Percentiles rank a stretch among this genome's conserved stretches.
Evolutionary conservation across 208 protist species (phyloP).

Genomic region (Wallacemonas collosoma): DNA sequence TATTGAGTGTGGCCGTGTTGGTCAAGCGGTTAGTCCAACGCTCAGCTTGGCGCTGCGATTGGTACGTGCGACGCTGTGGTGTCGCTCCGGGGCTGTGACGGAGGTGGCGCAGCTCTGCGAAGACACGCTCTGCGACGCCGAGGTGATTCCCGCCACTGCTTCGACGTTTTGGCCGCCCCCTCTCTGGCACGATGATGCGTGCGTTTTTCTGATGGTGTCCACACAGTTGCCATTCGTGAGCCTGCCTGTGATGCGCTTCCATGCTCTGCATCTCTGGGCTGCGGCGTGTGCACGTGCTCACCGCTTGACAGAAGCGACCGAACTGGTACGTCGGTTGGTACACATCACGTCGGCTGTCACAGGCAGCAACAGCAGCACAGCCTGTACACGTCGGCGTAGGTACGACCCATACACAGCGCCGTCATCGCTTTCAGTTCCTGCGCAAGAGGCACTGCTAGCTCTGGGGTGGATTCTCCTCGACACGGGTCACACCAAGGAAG

Average conservation of each 20-base stretch:
- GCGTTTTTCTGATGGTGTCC: not conserved
- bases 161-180: not conserved
- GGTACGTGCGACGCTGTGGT: not conserved
- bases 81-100: not conserved
- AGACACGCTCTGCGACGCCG: not conserved
- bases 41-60: not conserved
- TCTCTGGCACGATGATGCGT: not conserved
- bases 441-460: not conserved
- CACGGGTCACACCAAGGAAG: constrained; percentile 7
- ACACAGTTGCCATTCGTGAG: not conserved
- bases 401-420: no score
- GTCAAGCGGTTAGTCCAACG: not conserved
- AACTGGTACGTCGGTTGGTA: constrained; percentile 11
- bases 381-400: no score
- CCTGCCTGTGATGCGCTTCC: not conserved
- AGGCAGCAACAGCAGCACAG: not conserved
- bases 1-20: not conserved
- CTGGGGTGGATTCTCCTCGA: constrained; percentile 13
- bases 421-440: not conserved
- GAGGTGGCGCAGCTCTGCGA: constrained; percentile 1
- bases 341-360: not conserved
- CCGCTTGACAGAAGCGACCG: not conserved
- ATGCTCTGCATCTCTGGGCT: constrained; percentile 7
- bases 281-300: not conserved
- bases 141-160: not conserved